Evolutionary conservation across 208 protist species (phyloP).

Genomic region (Wallacemonas sp.): DNA sequence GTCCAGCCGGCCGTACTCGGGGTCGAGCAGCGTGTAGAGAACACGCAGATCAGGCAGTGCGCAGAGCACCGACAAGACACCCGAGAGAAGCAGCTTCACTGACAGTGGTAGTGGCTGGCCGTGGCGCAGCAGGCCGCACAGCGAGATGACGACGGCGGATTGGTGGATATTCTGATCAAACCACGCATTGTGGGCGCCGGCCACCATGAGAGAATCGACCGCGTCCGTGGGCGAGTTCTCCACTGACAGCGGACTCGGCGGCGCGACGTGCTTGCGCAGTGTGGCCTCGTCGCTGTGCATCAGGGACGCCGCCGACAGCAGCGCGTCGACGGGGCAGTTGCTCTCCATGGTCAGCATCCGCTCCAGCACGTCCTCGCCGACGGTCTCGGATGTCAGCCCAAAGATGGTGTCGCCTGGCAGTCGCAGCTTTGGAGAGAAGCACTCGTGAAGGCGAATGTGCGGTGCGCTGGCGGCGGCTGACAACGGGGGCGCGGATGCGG

Average conservation of each 20-base stretch:
- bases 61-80: slow-evolving; percentile 48
- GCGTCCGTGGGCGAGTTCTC: neutral
- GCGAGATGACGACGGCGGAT: slow-evolving; percentile 30
- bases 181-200: slow-evolving; percentile 36
- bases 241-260: neutral
- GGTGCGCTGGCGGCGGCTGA: slow-evolving; percentile 27
- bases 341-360: slow-evolving; percentile 59
- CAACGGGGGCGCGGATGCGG: slow-evolving; percentile 15
- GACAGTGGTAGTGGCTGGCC: slow-evolving; percentile 39
- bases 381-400: slow-evolving; percentile 17
- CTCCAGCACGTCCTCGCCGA: slow-evolving; percentile 55
- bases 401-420: slow-evolving; percentile 21
- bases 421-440: slow-evolving; percentile 44
- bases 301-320: slow-evolving; percentile 16
- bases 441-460: slow-evolving; percentile 39
- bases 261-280: neutral
- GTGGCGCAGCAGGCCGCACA: slow-evolving; percentile 49
- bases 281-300: slow-evolving; percentile 16
- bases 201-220: neutral
- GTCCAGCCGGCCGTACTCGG: slow-evolving; percentile 44
- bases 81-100: slow-evolving; percentile 46
- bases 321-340: slow-evolving; percentile 31
- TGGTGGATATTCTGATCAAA: slow-evolving; percentile 45
- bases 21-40: slow-evolving; percentile 68
- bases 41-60: slow-evolving; percentile 69